phyloP scores from a whole-genome alignment of 495 filamentous ascomycete genomes.

The Neurospora tetrasperma region DNA sequence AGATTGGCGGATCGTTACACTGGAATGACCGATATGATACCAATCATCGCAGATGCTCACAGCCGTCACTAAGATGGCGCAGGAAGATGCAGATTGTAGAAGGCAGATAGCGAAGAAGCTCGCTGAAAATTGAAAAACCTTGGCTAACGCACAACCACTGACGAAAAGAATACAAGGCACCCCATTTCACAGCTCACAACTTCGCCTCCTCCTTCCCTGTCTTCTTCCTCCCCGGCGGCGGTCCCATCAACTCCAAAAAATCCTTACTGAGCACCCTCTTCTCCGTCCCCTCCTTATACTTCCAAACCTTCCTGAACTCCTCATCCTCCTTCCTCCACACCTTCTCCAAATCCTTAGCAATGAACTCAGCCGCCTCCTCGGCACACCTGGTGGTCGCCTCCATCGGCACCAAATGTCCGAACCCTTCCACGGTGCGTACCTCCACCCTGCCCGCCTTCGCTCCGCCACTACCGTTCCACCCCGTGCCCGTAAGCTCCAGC shows the following conservation, averaged over 20 bases:
- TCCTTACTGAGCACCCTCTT: constrained; percentile 44
- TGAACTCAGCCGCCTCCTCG: constrained; percentile 49
- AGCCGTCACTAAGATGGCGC: too few relatives aligned
- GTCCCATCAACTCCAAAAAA: constrained; percentile 17
- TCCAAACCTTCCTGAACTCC: constrained; percentile 46
- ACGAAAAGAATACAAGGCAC: too few relatives aligned
- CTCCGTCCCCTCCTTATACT: constrained; percentile 32
- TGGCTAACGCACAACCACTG: too few relatives aligned
- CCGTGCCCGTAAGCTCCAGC: constrained; percentile 53
- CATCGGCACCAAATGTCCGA: constrained; percentile 79
- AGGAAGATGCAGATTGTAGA: too few relatives aligned
- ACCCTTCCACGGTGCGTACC: constrained; percentile 51
- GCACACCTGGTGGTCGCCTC: constrained; percentile 61
- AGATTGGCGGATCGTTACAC: too few relatives aligned
- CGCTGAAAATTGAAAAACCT: too few relatives aligned
- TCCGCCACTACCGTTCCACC: constrained; percentile 61
- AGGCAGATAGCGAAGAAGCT: too few relatives aligned
- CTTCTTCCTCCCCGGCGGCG: background rate
- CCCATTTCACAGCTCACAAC: background rate
- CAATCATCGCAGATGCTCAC: too few relatives aligned
- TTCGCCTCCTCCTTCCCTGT: background rate
- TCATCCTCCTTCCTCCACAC: constrained; percentile 55
- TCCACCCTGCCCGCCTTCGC: constrained; percentile 54
- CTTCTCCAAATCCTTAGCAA: constrained; percentile 46
- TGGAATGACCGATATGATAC: too few relatives aligned